Base-by-base conservation (phyloP, 2,329 filamentous ascomycete species). In the Thermothelomyces thermophilus region DNA sequence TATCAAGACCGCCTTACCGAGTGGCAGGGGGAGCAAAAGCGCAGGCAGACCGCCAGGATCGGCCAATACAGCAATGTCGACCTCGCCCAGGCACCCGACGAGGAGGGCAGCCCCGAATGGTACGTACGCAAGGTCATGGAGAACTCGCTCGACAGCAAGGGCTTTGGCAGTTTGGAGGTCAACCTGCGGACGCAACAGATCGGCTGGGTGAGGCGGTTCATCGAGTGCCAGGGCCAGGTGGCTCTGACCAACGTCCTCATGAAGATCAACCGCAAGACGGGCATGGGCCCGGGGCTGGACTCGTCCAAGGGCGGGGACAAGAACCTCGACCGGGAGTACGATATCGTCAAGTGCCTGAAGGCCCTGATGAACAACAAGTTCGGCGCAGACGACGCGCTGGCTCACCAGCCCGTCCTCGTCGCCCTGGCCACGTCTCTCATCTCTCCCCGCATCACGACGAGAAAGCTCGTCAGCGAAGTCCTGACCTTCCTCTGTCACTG, bases 351-450 rank as follows among this genome's bases (percentile, higher is more conserved):
- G 71, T 97, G 93, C 71, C 71, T 98, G 51, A 97, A 97, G 73
- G 90, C 90, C 28, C 71, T 97, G 51, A 95, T 97, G 86, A 98
- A 98, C 80, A 98, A 96, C 79, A 96, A 95, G 67, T 97, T 95
- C 66, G 93, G 93, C 54, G 93, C 93, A 54, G 93, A 98, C 65
- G 90, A 98, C 76, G 93, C 93, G 16, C 75, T 98, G 50, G 76
- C 82, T 53, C 90, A 97, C 64, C 87, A 93, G 64, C 88, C 91
- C 64, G 87, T 97, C 56, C 84, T 96, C 56, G 82, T 94, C 50
- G 87, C 93, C 1, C 76, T 98, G 39, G 87, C 86, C 43, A 90
- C 83, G 19, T 95, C 89, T 31, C 75, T 98, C 50, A 87, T 90
- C 46, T 95, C 90, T 9, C 86, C 90, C 8, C 83, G 93, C 45